phyloP scores from a whole-genome alignment of 441 rosid species.

The Pelargonium fulgidum region DNA sequence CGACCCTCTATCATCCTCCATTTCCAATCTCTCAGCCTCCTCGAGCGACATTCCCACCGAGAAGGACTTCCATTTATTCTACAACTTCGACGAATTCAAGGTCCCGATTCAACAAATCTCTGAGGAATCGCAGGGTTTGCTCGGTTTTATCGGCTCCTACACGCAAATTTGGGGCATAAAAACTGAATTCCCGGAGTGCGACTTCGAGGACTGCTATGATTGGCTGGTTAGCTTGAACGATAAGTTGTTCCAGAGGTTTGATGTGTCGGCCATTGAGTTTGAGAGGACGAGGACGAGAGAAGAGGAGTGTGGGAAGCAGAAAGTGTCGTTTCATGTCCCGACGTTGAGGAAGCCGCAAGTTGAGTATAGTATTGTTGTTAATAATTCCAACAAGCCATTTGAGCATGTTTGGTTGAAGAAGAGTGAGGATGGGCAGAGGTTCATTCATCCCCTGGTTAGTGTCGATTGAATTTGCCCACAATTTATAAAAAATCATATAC shows the following conservation, averaged over 20 bases:
- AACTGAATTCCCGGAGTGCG: constrained; percentile 32
- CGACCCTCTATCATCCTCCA: constrained; percentile 26
- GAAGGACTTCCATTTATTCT: constrained; percentile 71
- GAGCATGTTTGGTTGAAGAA: constrained; percentile 75
- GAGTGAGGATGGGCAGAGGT: constrained; percentile 50
- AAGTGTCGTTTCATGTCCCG: constrained; percentile 66
- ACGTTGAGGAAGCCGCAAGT: constrained; percentile 70
- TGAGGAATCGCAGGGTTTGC: constrained; percentile 41
- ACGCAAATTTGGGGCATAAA: constrained; percentile 27
- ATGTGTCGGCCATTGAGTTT: constrained; percentile 53
- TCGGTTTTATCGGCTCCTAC: constrained; percentile 50
- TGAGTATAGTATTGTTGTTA: constrained; percentile 52
- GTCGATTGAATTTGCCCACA: not conserved
- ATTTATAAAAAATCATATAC: not conserved
- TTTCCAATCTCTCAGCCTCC: constrained; percentile 53
- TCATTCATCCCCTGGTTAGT: constrained; percentile 90
- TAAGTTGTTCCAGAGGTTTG: constrained; percentile 56
- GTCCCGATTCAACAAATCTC: constrained; percentile 44
- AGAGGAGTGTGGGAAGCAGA: constrained; percentile 35
- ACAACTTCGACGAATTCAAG: constrained; percentile 71
- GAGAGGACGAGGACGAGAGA: constrained; percentile 34
- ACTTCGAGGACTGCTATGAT: constrained; percentile 51
- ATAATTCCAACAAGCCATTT: constrained; percentile 63
- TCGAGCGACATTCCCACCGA: constrained; percentile 54
- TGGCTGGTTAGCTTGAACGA: constrained; percentile 68